Base-by-base conservation (phyloP, 371 early-diverging fungal genomes). In the Rhizopus sp. region DNA sequence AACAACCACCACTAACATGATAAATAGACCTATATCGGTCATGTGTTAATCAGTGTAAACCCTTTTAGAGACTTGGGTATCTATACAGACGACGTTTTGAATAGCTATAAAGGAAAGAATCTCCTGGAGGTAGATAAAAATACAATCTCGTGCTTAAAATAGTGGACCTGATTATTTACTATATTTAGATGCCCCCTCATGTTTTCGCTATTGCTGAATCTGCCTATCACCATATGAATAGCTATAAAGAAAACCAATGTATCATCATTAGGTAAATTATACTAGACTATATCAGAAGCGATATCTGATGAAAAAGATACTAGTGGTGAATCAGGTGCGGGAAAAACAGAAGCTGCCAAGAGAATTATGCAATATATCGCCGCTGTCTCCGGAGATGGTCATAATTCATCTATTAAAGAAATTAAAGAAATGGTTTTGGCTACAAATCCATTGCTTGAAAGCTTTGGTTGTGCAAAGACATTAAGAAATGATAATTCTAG, bases 391-490 rank as follows among this genome's bases (percentile, higher is more conserved):
- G 90, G 92, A 30, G 62, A 66, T 39, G 89, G 88, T 13, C 55
- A 63, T 33, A 89, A 86, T 6, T 78, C 90, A 10, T 86, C 87
- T 16, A 93, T 98, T 57, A 89, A 94, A 57, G 89, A 93, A 62
- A 91, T 96, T 65, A 98, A 96, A 73, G 88, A 90, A 55, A 96
- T 97, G 88, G 97, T 98, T 49, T 78, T 97, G 57, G 96, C 93
- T 17, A 95, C 97, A 5, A 98, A 98, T 75, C 97, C 98, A 15
- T 77, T 99, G 39, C 78, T 99, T 16, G 99, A 99, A 77, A 93
- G 96, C 54, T 99, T 99, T 83, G 99, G 99, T 49, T 99, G 99
- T 78, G 99, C 99, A 42, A 98, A 99, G 72, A 99, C 99, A 2
- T 70, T 97, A 57, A 86, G 97, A 63, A 99, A 99, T 81, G 95